Conservation (phyloP, 2,329 filamentous ascomycete species). For the Xylariaceae sp. region DNA sequence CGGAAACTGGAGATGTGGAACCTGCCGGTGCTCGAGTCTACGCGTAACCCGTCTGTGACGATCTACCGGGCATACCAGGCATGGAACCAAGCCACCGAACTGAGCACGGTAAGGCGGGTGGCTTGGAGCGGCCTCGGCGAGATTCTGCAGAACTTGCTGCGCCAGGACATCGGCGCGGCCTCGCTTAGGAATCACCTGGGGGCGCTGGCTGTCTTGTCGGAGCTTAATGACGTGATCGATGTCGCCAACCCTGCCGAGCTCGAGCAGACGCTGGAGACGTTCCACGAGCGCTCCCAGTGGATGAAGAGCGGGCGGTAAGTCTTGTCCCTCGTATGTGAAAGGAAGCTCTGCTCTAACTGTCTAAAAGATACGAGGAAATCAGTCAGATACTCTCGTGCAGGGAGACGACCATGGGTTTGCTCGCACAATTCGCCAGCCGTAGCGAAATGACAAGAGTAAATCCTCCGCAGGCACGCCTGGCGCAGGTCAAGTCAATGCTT, state of each 20-base stretch:
- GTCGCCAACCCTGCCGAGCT: slow-evolving; percentile 56
- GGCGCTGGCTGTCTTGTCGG: slow-evolving; percentile 67
- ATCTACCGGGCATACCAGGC: slow-evolving; percentile 79
- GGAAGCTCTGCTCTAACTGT: not conserved
- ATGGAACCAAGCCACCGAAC: slow-evolving; percentile 60
- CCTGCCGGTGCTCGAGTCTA: slow-evolving; percentile 63
- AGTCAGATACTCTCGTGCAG: slow-evolving; percentile 76
- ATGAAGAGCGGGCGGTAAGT: slow-evolving; percentile 75
- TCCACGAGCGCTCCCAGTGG: slow-evolving; percentile 66
- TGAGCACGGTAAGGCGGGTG: slow-evolving; percentile 46
- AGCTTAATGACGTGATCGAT: slow-evolving; percentile 72
- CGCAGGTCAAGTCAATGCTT: slow-evolving; percentile 73
- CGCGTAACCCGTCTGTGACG: slow-evolving; percentile 58
- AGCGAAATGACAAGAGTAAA: slow-evolving; percentile 55
- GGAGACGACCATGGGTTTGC: slow-evolving; percentile 72
- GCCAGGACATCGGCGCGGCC: slow-evolving; percentile 43
- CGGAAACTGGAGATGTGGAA: slow-evolving; percentile 89
- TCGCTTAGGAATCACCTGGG: slow-evolving; percentile 51
- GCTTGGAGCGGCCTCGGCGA: slow-evolving; percentile 59
- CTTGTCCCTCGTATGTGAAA: no score
- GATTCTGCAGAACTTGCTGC: slow-evolving; percentile 54
- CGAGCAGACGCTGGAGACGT: slow-evolving; percentile 54
- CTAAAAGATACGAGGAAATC: slow-evolving; percentile 64
- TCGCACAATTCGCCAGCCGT: slow-evolving; percentile 65
- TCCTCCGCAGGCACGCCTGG: slow-evolving; percentile 58